Percentiles rank a stretch among this genome's conserved stretches.
These are phyloP conservation scores for Cladosporium sp. DNA, from an alignment of 2,329 filamentous ascomycete genomes.

Conservation along the genomic window DNA sequence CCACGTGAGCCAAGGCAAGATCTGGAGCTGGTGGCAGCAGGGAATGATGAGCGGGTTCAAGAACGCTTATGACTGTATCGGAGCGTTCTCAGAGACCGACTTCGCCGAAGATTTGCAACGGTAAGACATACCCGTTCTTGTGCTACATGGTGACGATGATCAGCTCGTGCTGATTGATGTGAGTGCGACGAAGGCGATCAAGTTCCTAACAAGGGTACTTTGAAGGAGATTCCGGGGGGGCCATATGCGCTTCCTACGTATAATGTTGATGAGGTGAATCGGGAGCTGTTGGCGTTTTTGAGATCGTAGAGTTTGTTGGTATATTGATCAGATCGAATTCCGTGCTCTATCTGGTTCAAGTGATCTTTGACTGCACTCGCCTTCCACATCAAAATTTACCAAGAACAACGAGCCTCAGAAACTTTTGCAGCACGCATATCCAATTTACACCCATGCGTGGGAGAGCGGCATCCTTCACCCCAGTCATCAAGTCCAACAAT, in stretches of 20 bases:
- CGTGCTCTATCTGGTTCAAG: too few species aligned
- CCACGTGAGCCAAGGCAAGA: slow-evolving; percentile 6
- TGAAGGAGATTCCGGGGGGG: slow-evolving; percentile 8
- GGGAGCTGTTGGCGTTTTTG: slow-evolving; percentile 5
- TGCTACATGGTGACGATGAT: slow-evolving; percentile 11
- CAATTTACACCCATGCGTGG: too few species aligned
- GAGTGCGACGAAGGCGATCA: not conserved
- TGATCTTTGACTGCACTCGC: too few species aligned
- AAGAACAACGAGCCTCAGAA: too few species aligned
- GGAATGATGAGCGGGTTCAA: slow-evolving; percentile 6
- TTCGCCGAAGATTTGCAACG: slow-evolving; percentile 6
- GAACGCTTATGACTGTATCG: slow-evolving; percentile 7
- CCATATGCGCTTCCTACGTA: slow-evolving; percentile 7
- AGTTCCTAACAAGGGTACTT: slow-evolving; percentile 2
- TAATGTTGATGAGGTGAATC: slow-evolving; percentile 8
- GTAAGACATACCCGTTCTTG: slow-evolving; percentile 1
- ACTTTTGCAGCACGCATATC: too few species aligned
- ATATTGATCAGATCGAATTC: too few species aligned
- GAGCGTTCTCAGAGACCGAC: slow-evolving; percentile 11
- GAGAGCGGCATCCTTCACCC: too few species aligned
- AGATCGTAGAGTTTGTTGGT: not conserved
- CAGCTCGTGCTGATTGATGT: slow-evolving; percentile 8
- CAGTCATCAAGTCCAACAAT: too few species aligned
- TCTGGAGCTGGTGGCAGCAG: slow-evolving; percentile 12
- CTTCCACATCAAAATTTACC: too few species aligned